Evolutionary conservation across 2,329 filamentous ascomycete species (phyloP).

Genomic region (Botrytis fabae): DNA sequence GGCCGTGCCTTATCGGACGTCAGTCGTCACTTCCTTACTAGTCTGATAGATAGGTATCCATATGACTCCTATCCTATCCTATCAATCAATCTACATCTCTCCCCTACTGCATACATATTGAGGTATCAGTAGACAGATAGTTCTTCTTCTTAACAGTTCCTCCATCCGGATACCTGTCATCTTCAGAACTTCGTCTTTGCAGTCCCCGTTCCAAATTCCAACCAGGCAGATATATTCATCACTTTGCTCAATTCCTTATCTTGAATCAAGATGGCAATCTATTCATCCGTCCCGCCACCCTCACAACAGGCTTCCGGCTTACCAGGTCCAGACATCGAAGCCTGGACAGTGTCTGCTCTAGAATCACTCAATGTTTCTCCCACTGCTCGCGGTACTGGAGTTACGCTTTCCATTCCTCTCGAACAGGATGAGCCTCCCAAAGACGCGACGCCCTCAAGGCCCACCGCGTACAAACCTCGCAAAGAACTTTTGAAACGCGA

Average conservation of each 20-base stretch:
- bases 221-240: neutral
- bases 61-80: conserved; percentile 6
- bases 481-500: conserved; percentile 52
- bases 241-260: conserved; percentile 8
- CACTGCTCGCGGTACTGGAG: conserved; percentile 58
- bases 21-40: neutral
- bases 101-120: neutral
- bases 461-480: conserved; percentile 38
- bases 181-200: conserved; percentile 3
- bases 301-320: conserved; percentile 40
- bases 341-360: conserved; percentile 64
- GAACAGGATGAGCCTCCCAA: conserved; percentile 51
- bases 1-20: conserved; percentile 7
- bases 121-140: neutral
- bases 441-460: conserved; percentile 34
- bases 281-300: conserved; percentile 54
- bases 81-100: neutral
- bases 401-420: conserved; percentile 72
- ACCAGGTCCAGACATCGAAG: conserved; percentile 58
- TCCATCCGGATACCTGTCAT: neutral
- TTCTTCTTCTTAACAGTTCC: neutral
- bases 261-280: conserved; percentile 50
- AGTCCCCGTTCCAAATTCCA: neutral
- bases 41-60: neutral
- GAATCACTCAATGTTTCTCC: conserved; percentile 57